These are phyloP conservation scores for Clarireedia homoeocarpa DNA, from an alignment of 2,329 filamentous ascomycete genomes.

Conservation along the genomic window DNA sequence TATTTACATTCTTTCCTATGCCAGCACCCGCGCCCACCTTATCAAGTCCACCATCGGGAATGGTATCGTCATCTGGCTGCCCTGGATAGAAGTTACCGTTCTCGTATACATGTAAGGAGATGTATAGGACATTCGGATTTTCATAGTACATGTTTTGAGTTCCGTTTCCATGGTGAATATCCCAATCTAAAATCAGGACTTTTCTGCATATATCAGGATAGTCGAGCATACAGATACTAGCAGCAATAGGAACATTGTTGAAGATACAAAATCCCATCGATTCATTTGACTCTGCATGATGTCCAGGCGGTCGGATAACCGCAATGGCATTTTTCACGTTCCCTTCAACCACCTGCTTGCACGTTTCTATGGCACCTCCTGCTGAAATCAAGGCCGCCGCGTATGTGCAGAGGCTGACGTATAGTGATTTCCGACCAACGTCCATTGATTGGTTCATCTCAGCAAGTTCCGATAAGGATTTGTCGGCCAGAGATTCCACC, in stretches of 20 bases:
- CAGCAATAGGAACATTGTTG: conserved; percentile 92
- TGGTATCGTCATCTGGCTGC: conserved; percentile 50
- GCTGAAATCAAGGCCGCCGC: conserved; percentile 76
- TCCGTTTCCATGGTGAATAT: conserved; percentile 76
- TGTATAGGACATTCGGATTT: conserved; percentile 90
- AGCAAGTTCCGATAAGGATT: conserved; percentile 58
- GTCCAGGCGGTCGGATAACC: conserved; percentile 87
- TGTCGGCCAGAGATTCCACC: conserved; percentile 52
- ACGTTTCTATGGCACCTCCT: conserved; percentile 92
- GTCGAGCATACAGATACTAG: conserved; percentile 76
- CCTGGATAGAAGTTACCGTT: conserved; percentile 82
- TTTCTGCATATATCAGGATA: conserved; percentile 78
- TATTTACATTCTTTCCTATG: conserved; percentile 57
- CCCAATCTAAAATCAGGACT: conserved; percentile 90
- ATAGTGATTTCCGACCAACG: conserved; percentile 65
- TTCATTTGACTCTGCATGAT: conserved; percentile 81
- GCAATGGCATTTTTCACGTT: conserved; percentile 92
- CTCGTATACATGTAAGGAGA: conserved; percentile 85
- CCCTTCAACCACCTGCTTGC: conserved; percentile 77
- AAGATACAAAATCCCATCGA: conserved; percentile 96
- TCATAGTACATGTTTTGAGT: conserved; percentile 95
- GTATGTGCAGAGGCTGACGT: conserved; percentile 76
- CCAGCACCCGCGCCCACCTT: conserved; percentile 49
- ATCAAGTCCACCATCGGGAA: conserved; percentile 53
- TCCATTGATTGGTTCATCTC: conserved; percentile 54